These are phyloP conservation scores for Salvia hispanica DNA, from an alignment of 257 asterid genomes.

Conservation along the genomic window DNA sequence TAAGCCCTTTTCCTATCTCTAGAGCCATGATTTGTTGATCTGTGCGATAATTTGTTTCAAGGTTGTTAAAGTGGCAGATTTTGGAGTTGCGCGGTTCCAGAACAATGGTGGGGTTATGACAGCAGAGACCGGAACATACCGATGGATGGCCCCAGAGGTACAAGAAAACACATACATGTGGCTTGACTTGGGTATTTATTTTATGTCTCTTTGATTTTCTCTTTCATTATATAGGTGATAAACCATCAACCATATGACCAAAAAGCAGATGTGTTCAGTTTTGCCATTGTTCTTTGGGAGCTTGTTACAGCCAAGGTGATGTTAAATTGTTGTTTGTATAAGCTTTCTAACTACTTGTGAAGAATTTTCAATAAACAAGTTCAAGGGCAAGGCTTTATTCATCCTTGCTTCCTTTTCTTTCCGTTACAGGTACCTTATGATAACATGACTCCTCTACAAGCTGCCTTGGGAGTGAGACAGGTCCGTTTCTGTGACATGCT, in stretches of 20 bases:
- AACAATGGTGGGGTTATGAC: conserved; percentile 91
- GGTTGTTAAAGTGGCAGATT: conserved; percentile 98
- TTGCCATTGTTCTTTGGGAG: conserved; percentile 97
- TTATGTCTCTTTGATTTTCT: background rate
- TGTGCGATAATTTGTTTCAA: conserved; percentile 46
- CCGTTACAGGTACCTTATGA: conserved; percentile 76
- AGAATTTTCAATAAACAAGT: background rate
- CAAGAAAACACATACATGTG: background rate
- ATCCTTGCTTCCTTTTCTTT: conserved; percentile 12
- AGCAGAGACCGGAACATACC: conserved; percentile 97
- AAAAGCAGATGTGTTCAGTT: conserved; percentile 90
- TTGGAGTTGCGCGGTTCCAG: conserved; percentile 97
- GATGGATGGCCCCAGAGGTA: conserved; percentile 99
- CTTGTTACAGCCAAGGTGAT: conserved; percentile 77
- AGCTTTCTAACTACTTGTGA: background rate
- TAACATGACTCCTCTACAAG: conserved; percentile 78
- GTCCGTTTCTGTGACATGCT: conserved; percentile 39
- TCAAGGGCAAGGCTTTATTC: background rate
- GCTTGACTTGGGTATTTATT: background rate
- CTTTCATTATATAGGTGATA: conserved; percentile 54
- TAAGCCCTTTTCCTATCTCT: conserved; percentile 8
- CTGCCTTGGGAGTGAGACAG: conserved; percentile 91
- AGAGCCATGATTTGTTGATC: conserved; percentile 31
- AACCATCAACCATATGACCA: conserved; percentile 91
- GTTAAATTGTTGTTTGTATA: conserved; percentile 1